A percentile compares a stretch with the other conserved stretches of the same genome.
These are phyloP conservation scores for Amanita rubescens DNA, from an alignment of 768 basidiomycete genomes.

Conservation along the genomic window DNA sequence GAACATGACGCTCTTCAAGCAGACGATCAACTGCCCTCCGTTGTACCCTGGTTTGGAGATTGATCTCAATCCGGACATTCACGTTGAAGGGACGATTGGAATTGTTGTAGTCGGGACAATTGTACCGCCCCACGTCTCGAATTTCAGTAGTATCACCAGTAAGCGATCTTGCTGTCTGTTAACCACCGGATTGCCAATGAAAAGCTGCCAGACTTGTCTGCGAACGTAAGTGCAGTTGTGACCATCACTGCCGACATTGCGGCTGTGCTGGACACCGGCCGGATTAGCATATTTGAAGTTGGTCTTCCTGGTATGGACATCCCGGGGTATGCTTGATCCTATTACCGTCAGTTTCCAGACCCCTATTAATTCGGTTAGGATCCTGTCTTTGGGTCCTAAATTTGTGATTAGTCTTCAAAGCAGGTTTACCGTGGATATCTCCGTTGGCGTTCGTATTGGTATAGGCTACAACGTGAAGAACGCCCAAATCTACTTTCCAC, in stretches of 20 bases:
- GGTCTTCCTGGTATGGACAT: background rate
- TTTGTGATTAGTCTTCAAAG: background rate
- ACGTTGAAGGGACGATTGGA: slow-evolving; percentile 30
- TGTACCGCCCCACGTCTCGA: slow-evolving; percentile 32
- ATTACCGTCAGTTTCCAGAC: too few relatives aligned
- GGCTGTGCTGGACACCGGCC: background rate
- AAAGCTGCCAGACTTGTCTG: background rate
- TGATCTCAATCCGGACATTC: slow-evolving; percentile 24
- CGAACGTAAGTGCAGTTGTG: background rate
- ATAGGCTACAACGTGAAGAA: background rate
- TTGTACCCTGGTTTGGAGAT: slow-evolving; percentile 19
- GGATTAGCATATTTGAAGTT: background rate
- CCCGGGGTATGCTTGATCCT: background rate
- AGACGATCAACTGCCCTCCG: slow-evolving; percentile 22
- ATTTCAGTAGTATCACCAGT: slow-evolving; percentile 30
- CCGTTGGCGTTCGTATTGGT: background rate
- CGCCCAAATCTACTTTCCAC: background rate
- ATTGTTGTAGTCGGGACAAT: slow-evolving; percentile 38
- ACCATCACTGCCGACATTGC: background rate
- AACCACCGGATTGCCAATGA: background rate
- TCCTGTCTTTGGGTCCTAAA: background rate
- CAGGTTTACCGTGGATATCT: background rate
- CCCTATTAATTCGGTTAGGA: background rate
- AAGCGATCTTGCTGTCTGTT: slow-evolving; percentile 1
- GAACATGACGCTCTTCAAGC: slow-evolving; percentile 23